These are phyloP conservation scores for Marasmius oreades DNA, from an alignment of 1,284 basidiomycete species.

Conservation along the genomic window DNA sequence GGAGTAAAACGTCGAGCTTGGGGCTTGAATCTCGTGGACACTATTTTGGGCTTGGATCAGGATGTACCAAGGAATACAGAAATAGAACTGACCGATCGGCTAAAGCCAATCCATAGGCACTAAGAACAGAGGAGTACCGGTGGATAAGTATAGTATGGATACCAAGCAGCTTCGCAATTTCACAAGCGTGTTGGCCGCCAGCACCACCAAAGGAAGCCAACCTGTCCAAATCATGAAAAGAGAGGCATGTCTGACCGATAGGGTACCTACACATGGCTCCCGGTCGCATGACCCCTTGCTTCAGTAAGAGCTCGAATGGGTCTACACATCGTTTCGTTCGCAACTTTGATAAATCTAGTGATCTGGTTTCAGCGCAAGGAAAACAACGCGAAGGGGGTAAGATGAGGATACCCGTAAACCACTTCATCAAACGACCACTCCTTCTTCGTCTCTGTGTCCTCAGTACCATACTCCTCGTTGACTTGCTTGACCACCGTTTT, in stretches of 20 bases:
- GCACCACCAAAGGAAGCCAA: slow-evolving; percentile 90
- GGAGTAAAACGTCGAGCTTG: slow-evolving; percentile 74
- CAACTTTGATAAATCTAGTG: slow-evolving; percentile 90
- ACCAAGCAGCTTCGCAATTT: slow-evolving; percentile 77
- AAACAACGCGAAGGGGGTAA: slow-evolving; percentile 6
- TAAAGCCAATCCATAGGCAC: slow-evolving; percentile 86
- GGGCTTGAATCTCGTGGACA: slow-evolving; percentile 84
- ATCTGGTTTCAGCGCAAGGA: not conserved
- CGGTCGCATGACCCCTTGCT: slow-evolving; percentile 82
- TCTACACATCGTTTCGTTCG: slow-evolving; percentile 91
- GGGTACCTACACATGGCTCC: slow-evolving; percentile 68
- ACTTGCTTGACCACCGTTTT: slow-evolving; percentile 65
- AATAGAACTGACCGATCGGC: slow-evolving; percentile 67
- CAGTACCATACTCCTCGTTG: slow-evolving; percentile 45
- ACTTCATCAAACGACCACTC: slow-evolving; percentile 79
- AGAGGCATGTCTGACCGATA: not conserved
- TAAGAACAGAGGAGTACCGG: slow-evolving; percentile 82
- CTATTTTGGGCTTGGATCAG: slow-evolving; percentile 34
- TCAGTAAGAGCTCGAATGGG: slow-evolving; percentile 93
- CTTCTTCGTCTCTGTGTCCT: slow-evolving; percentile 24
- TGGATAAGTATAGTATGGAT: slow-evolving; percentile 87
- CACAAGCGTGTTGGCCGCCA: slow-evolving; percentile 90
- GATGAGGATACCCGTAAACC: slow-evolving; percentile 67
- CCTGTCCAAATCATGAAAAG: slow-evolving; percentile 28
- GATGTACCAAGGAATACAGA: not conserved